phyloP scores from a whole-genome alignment of 2,329 filamentous ascomycete genomes.

The Fusarium solani-melongenae region DNA sequence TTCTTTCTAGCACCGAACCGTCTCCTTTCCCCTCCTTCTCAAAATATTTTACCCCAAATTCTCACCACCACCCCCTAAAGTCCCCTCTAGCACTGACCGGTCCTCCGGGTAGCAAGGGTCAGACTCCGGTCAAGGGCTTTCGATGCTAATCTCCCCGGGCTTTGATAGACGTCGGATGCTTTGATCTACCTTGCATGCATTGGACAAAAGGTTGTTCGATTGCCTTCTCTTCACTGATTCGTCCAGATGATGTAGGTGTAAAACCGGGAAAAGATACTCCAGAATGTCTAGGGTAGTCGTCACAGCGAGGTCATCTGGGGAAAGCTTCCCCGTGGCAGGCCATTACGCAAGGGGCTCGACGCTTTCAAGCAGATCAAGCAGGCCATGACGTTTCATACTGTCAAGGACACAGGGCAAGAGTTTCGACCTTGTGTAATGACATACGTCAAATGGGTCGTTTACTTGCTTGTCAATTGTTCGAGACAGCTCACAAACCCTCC shows the following conservation, averaged over 20 bases:
- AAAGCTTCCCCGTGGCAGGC: constrained; percentile 14
- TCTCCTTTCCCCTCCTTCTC: background rate
- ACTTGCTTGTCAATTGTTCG: constrained; percentile 19
- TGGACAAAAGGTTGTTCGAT: constrained; percentile 15
- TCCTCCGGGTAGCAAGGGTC: background rate
- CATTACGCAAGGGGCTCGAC: constrained; percentile 30
- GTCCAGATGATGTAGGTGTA: constrained; percentile 14
- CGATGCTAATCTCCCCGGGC: background rate
- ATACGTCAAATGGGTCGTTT: constrained; percentile 6
- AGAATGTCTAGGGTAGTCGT: constrained; percentile 26
- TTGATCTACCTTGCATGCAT: constrained; percentile 30
- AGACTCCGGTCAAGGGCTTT: background rate
- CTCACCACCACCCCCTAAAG: background rate
- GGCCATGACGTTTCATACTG: constrained; percentile 6
- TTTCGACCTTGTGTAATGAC: constrained; percentile 3
- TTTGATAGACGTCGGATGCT: background rate
- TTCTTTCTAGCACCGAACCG: background rate
- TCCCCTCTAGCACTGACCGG: background rate
- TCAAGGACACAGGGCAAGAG: background rate
- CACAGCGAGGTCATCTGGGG: constrained; percentile 18
- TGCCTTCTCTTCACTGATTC: constrained; percentile 12
- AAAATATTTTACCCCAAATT: background rate
- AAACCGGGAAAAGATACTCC: background rate
- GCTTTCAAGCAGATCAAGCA: constrained; percentile 10
- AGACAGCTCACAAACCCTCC: constrained; percentile 11